Evolutionary conservation across 371 early-diverging fungal species (phyloP).

Genomic region (Mitosporidium daphniae): DNA sequence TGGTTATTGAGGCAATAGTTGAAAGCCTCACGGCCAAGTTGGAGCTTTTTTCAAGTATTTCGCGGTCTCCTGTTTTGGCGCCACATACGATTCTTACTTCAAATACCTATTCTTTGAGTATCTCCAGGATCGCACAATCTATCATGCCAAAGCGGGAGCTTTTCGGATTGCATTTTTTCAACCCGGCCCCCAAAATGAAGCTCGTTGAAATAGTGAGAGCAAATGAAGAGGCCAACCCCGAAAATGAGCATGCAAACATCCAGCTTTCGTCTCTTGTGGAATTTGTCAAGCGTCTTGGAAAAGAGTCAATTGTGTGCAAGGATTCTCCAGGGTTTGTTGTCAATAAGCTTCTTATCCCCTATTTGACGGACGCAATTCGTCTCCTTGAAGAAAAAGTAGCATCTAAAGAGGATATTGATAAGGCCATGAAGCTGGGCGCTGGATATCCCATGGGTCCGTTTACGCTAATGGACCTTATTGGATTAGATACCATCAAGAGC

Average conservation of each 20-base stretch:
- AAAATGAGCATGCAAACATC: conserved; percentile 16
- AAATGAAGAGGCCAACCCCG: no score
- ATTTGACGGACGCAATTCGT: conserved; percentile 61
- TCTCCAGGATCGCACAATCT: no score
- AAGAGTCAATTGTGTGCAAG: conserved; percentile 58
- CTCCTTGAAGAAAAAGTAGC: conserved; percentile 62
- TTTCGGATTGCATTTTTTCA: conserved; percentile 84
- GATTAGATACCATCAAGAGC: conserved; percentile 66
- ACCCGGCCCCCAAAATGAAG: conserved; percentile 85
- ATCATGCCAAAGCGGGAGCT: no score
- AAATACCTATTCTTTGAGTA: conserved; percentile 70
- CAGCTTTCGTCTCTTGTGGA: conserved; percentile 16
- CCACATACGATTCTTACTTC: conserved; percentile 30
- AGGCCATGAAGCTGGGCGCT: conserved; percentile 81
- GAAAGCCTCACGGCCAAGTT: conserved; percentile 58
- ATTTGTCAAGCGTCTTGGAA: conserved; percentile 27
- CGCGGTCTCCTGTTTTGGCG: conserved; percentile 28
- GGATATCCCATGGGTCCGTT: conserved; percentile 92
- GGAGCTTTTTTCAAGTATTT: conserved; percentile 21
- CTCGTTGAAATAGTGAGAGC: conserved; percentile 74
- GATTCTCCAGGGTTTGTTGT: conserved; percentile 89
- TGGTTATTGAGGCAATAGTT: conserved; percentile 68
- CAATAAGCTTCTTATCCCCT: conserved; percentile 70
- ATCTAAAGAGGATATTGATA: conserved; percentile 42
- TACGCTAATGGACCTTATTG: conserved; percentile 57